A percentile compares a stretch with the other conserved stretches of the same genome.
Evolutionary conservation across 176 grass and related monocot genomes (phyloP).

Genomic region (Chloris gayana): DNA sequence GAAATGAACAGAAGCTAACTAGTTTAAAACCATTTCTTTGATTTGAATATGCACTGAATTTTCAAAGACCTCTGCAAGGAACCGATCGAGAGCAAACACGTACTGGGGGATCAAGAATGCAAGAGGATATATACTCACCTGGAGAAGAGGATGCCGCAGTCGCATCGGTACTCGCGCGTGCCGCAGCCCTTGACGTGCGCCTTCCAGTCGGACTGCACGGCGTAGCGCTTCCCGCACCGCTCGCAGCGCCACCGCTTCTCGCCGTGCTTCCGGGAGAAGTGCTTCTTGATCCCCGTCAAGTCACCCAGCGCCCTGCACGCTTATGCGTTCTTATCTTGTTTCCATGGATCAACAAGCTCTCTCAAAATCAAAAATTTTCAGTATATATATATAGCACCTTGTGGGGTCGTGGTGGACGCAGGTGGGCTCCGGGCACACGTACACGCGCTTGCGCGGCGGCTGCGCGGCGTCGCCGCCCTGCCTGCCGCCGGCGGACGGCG

Average conservation of each 20-base stretch:
- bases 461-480: conserved; percentile 16
- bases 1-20: not conserved
- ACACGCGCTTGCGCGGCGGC: conserved; percentile 67
- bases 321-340: not conserved
- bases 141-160: conserved; percentile 92
- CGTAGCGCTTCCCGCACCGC: conserved; percentile 86
- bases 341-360: not conserved
- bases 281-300: conserved; percentile 96
- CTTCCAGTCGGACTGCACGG: conserved; percentile 99
- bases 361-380: no score
- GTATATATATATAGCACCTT: no score
- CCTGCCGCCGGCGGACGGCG: not conserved
- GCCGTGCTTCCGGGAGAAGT: conserved; percentile 92
- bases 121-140: conserved; percentile 39
- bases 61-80: not conserved
- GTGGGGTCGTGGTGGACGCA: conserved; percentile 89
- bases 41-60: not conserved
- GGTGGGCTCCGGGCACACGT: conserved; percentile 86
- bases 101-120: not conserved
- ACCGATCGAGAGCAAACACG: not conserved
- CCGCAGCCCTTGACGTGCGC: conserved; percentile 93
- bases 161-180: conserved; percentile 88
- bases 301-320: conserved; percentile 69
- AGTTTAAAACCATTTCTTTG: not conserved
- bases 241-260: conserved; percentile 98